Evolutionary conservation across 2,329 filamentous ascomycete genomes (phyloP), one percentile per base, ranked within the genome.

Genomic region (Graphilbum ipis-grandicollis): DNA sequence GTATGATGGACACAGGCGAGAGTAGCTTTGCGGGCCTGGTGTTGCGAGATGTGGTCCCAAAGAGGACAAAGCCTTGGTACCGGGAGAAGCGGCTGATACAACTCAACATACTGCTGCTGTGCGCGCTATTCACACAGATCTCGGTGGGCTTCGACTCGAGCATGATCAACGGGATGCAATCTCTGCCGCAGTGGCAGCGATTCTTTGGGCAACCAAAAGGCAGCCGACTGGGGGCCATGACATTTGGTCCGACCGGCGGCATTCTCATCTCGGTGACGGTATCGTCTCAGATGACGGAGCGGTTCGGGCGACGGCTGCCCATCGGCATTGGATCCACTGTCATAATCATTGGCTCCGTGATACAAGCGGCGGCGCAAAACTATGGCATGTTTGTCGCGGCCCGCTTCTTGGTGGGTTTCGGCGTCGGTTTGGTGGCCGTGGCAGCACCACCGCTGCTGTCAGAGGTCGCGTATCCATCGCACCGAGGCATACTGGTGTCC

Each of bases 381-480:
- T 54, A 69, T 18, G 48, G 57, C 3, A 84, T 75, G 49, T 63
- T 88, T 17, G 83, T 79, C 49, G 63, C 73, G 29, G 81, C 81
- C 13, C 67, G 82, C 26, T 68, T 68, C 44, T 60, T 86, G 35
- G 76, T 79, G 21, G 80, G 79, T 37, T 51, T 77, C 17, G 76
- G 69, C 17, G 65, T 71, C 37, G 58, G 63, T 28, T 55, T 60
- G 38, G 44, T 61, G 38, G 50, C 52, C 25, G 59, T 57, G 54
- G 35, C 37, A 2, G 34, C 41, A 3, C 38, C 41, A 2, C 32
- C 33, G 28, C 34, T 44, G 22, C 23, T 43, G 31, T 46, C 35
- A 12, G 82, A 90, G 49, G 65, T 88, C 19, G 75, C 77, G 4
- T 82, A 88, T 51, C 82, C 82, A 2, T 68, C 66, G 40, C 88